Evolutionary conservation across 352 stramenopile genomes (phyloP).

Genomic region (Phytophthora europaea): DNA sequence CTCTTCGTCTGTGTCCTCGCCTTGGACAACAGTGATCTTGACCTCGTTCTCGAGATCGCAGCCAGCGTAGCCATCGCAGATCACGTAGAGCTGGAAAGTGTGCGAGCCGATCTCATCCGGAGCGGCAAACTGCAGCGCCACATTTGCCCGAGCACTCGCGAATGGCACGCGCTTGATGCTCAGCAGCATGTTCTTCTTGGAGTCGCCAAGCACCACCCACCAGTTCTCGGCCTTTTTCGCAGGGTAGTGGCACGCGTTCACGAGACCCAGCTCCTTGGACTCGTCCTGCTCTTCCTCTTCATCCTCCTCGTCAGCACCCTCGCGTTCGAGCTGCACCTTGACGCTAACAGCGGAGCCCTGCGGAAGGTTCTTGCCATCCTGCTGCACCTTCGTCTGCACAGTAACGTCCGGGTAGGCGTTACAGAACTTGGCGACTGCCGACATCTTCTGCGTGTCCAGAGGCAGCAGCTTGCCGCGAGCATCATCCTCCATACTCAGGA

Average conservation of each 20-base stretch:
- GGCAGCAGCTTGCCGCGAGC: slow-evolving; percentile 92
- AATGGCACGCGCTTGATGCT: slow-evolving; percentile 98
- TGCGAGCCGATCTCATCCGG: slow-evolving; percentile 95
- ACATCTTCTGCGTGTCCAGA: slow-evolving; percentile 91
- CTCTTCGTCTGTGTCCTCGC: slow-evolving; percentile 53
- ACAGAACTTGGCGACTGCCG: slow-evolving; percentile 99
- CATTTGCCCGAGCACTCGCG: slow-evolving; percentile 66
- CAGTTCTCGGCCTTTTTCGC: slow-evolving; percentile 98
- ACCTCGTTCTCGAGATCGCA: slow-evolving; percentile 98
- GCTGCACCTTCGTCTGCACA: slow-evolving; percentile 93
- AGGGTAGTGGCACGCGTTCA: slow-evolving; percentile 82
- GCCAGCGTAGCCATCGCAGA: slow-evolving; percentile 99
- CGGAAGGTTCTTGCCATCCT: slow-evolving; percentile 92
- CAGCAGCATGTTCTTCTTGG: slow-evolving; percentile 95
- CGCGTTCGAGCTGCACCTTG: slow-evolving; percentile 90
- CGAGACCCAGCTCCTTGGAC: slow-evolving; percentile 64
- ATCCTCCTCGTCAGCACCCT: slow-evolving; percentile 95
- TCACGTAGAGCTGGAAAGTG: slow-evolving; percentile 98
- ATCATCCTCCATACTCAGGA: slow-evolving; percentile 95
- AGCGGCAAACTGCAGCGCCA: slow-evolving; percentile 97
- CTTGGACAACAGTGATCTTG: slow-evolving; percentile 69
- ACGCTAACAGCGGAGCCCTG: slow-evolving; percentile 93
- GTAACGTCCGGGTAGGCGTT: slow-evolving; percentile 99
- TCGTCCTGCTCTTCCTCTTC: slow-evolving; percentile 73
- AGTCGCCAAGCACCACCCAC: slow-evolving; percentile 99